Conservation (phyloP, 768 basidiomycete species). For the Paxillus rubicundulus region DNA sequence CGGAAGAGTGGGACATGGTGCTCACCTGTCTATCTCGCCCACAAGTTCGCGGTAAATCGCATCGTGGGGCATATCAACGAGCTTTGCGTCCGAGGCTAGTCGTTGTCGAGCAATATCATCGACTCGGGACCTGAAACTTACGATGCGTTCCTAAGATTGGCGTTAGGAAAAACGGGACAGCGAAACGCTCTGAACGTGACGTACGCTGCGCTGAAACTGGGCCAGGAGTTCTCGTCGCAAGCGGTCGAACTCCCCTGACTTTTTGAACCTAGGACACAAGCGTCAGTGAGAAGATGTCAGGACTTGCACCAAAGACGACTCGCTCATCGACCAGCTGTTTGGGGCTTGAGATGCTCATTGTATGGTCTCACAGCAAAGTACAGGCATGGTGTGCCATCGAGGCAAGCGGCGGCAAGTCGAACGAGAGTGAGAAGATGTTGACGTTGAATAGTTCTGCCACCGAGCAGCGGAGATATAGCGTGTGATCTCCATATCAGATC, state of each 20-base stretch:
- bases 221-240: slow-evolving; percentile 61
- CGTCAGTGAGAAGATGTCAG: not conserved
- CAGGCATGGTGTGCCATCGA: not conserved
- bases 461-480: not conserved
- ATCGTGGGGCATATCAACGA: slow-evolving; percentile 52
- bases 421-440: too few species aligned
- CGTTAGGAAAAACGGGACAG: slow-evolving; percentile 1
- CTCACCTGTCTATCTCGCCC: slow-evolving; percentile 71
- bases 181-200: slow-evolving; percentile 16
- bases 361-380: not conserved
- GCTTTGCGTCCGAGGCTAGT: slow-evolving; percentile 50
- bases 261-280: slow-evolving; percentile 58
- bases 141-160: slow-evolving; percentile 46
- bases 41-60: slow-evolving; percentile 58
- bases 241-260: slow-evolving; percentile 75
- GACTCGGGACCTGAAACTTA: slow-evolving; percentile 54
- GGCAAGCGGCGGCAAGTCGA: not conserved
- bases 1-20: not conserved
- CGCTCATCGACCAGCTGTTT: slow-evolving; percentile 65
- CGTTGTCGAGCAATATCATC: slow-evolving; percentile 60
- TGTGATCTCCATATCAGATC: not conserved
- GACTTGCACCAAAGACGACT: slow-evolving; percentile 11
- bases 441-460: too few species aligned
- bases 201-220: slow-evolving; percentile 61
- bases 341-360: slow-evolving; percentile 55